Base-by-base conservation (phyloP, 148 eudicot genomes). In the Rhododendron molle region DNA sequence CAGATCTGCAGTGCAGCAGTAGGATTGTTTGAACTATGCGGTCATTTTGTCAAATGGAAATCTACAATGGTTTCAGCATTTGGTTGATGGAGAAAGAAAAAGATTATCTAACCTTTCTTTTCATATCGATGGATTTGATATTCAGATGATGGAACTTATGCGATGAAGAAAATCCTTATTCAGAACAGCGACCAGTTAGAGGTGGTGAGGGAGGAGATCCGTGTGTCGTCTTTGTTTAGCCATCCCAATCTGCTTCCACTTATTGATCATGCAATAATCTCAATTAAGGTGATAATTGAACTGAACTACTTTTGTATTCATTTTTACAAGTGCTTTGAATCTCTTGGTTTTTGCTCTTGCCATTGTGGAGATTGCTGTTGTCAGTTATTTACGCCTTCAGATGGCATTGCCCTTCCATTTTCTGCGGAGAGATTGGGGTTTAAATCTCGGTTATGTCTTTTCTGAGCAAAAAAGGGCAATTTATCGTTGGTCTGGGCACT, bases 71-170 rank as follows among this genome's bases (percentile, higher is more conserved):
- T 36, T 50, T 28, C 16, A 50, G 4, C 50, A 58, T 81, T 81
- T 81, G 58, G 71, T 36, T 81, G 83, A 38, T 23, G 16, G 11
- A 81, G 47, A 34, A 38, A 67, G 83, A 60, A 56, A 10, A 58
- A 49, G 0, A 78, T n/a, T 36, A 34, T 28, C 52, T 13, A 11
- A 34, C 26, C 18, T 60, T 81, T 49, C 30, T 81, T 81, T 81
- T 36, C 23, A 81, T 81, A 20, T 60, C 14, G 81, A 30, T 83
- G 84, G 80, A 78, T 36, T 81, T 85, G 52, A 84, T 83, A 76
- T 89, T 91, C 88, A 97, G 98, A 92, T 88, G 99, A 97, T 91
- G 99, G 98, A 81, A 97, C 98, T 65, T 97, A 97, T 91, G 99
- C 99, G 38, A 94, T 97, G 98, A 97, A 95, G 94, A 97, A 95